Conservation (phyloP, 768 basidiomycete species). For the Suillus subaureus region DNA sequence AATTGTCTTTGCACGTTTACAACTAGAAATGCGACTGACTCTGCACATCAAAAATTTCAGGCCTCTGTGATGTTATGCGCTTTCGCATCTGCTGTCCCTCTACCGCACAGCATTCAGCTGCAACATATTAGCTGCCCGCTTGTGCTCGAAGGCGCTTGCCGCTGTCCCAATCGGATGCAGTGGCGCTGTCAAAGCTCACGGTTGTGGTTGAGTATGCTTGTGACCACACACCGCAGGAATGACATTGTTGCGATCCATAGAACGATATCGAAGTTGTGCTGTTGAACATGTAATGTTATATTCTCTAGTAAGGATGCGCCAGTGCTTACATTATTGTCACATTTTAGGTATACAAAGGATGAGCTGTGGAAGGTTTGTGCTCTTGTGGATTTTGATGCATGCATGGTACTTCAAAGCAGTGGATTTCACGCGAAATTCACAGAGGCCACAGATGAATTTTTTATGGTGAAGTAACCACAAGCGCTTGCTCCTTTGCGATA, state of each 20-base stretch:
- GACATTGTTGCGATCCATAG: neutral
- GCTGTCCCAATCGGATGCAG: too few relatives aligned
- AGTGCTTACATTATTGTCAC: neutral
- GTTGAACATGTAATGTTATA: neutral
- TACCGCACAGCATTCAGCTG: neutral
- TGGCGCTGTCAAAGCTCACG: neutral
- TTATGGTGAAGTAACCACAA: neutral
- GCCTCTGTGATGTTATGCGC: neutral
- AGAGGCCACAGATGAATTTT: too few relatives aligned
- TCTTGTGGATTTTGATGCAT: neutral
- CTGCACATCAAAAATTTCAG: neutral
- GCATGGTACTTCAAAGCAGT: neutral
- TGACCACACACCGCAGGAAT: neutral
- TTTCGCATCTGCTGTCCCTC: neutral
- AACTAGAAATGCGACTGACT: neutral
- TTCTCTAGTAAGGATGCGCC: neutral
- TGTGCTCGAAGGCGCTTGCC: too few relatives aligned
- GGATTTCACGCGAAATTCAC: neutral
- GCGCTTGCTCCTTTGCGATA: neutral
- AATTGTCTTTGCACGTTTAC: neutral
- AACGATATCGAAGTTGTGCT: too few relatives aligned
- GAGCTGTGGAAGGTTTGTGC: too few relatives aligned
- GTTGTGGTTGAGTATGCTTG: neutral
- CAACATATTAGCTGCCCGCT: neutral
- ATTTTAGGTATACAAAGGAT: neutral